Evolutionary conservation across 805 yeast genomes (phyloP), one percentile per base, ranked within the genome.

Genomic region (Candida yuanshanica): DNA sequence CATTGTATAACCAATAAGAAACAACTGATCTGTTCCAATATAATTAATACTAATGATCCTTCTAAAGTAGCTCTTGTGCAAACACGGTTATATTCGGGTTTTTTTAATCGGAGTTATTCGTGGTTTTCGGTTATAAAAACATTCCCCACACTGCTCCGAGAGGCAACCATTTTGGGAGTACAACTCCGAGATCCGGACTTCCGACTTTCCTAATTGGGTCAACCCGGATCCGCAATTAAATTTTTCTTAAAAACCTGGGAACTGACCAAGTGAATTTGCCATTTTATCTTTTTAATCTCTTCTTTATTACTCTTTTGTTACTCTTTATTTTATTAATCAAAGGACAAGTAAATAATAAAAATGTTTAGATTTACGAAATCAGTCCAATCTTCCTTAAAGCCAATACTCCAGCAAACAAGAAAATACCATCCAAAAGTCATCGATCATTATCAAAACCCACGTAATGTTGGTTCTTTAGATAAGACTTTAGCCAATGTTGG

Each of bases 401-500:
- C 62, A 2, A 16, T 55, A 4, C 40, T 47, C 7, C 52, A 53
- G 33, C 58, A 56, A 34, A 53, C 54, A 17, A 64, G 75, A 54
- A 52, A 60, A n/a, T 91, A 91, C 59, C 97, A 90, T 58, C 89
- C 88, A 47, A 89, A 88, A 62, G 97, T 91, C 40, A 82, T 91
- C 53, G 98, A 93, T 61, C 99, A 93, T 62, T 93, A 93, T 66
- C 81, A 86, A 57, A 90, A 91, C 68, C 99, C 99, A 46, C 78
- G 99, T 65, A 93, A 93, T 60, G 98, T 93, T 21, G 99, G 99
- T 14, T 77, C 96, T 6, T 68, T 93, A 64, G 88, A 90, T 66
- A 89, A 90, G 65, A 73, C 71, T 41, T 75, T 77, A 44, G 57
- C 66, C 14, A 77, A 80, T 51, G 97, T 93, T 11, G 99, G 99